phyloP scores from a whole-genome alignment of 192 early-diverging fungal species.

The Coemansia sp. region DNA sequence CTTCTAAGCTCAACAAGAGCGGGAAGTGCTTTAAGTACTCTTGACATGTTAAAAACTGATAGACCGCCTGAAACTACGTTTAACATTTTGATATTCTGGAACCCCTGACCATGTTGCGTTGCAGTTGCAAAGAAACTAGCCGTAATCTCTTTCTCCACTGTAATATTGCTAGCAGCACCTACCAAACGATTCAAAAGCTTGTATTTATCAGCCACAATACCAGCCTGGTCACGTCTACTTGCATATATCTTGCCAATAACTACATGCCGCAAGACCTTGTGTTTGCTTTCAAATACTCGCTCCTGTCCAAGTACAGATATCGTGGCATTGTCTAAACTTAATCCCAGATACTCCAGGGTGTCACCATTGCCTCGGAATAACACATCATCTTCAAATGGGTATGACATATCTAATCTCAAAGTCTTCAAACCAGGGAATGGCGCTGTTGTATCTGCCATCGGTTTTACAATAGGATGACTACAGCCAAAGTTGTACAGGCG shows the following conservation, averaged over 20 bases:
- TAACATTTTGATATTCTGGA: neutral
- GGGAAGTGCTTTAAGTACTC: too few species aligned
- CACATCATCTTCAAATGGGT: conserved; percentile 13
- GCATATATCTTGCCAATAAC: neutral
- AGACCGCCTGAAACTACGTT: too few species aligned
- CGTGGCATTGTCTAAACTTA: neutral
- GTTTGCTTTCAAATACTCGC: neutral
- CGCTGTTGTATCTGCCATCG: neutral
- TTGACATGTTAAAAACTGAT: too few species aligned
- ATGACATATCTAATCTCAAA: neutral
- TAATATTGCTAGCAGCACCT: neutral
- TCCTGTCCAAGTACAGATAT: neutral
- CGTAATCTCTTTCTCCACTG: too few species aligned
- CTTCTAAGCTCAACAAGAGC: neutral
- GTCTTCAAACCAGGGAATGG: neutral
- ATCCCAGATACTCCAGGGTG: neutral
- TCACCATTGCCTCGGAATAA: conserved; percentile 10
- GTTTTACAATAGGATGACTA: neutral
- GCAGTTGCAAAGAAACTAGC: neutral
- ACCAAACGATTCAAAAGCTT: neutral
- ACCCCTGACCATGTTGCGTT: neutral
- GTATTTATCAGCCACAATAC: neutral
- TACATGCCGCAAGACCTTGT: neutral
- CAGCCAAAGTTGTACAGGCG: neutral
- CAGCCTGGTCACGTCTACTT: too few species aligned